A percentile compares a stretch with the other conserved stretches of the same genome.
Evolutionary conservation across 306 rosid species (phyloP).

Genomic region (Dryas octopetala): DNA sequence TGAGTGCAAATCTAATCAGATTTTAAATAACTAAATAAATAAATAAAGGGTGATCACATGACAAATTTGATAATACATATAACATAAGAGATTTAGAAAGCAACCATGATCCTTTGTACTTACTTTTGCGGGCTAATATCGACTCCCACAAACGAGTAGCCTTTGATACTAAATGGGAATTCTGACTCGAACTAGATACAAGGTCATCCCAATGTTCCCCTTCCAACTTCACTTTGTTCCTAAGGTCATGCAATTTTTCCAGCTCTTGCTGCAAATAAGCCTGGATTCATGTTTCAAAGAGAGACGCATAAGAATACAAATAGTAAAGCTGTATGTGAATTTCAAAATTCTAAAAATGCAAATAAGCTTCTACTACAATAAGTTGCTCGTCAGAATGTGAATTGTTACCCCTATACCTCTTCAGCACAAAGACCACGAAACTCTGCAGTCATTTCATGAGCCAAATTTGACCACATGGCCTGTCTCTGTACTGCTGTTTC

Average conservation of each 20-base stretch:
- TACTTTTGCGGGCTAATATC: constrained; percentile 91
- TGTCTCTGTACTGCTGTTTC: constrained; percentile 93
- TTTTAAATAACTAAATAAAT: neutral
- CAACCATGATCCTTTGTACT: constrained; percentile 30
- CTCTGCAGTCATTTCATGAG: constrained; percentile 98
- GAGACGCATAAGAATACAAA: constrained; percentile 11
- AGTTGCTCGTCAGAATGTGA: constrained; percentile 16
- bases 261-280: constrained; percentile 99
- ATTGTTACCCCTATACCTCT: constrained; percentile 60
- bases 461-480: constrained; percentile 98
- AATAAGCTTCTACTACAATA: neutral
- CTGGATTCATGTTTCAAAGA: constrained; percentile 48
- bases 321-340: neutral
- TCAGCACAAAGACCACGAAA: constrained; percentile 99
- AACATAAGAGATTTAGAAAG: constrained; percentile 6
- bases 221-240: constrained; percentile 97
- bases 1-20: neutral
- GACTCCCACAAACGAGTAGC: constrained; percentile 99
- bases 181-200: constrained; percentile 96
- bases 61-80: neutral
- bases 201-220: constrained; percentile 99
- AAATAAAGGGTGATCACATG: neutral
- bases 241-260: constrained; percentile 89
- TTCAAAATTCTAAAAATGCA: neutral
- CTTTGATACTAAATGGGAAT: constrained; percentile 93